phyloP scores from a whole-genome alignment of 306 rosid genomes.

The Urtica urens region DNA sequence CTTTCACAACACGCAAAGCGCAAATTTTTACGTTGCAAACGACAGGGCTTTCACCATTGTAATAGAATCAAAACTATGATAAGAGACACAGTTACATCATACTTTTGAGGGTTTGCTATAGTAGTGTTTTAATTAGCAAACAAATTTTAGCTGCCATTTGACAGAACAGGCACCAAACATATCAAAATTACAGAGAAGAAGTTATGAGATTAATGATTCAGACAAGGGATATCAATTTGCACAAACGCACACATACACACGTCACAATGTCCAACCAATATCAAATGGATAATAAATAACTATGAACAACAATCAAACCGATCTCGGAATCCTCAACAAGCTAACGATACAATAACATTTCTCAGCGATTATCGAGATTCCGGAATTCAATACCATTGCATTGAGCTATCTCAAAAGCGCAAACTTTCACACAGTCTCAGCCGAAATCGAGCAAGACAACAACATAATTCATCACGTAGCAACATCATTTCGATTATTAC shows the following conservation, averaged over 20 bases:
- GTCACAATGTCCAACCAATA: background rate
- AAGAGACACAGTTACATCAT: too few species aligned
- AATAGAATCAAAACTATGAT: too few species aligned
- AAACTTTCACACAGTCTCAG: conserved; percentile 16
- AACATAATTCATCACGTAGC: conserved; percentile 8
- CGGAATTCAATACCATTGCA: conserved; percentile 23
- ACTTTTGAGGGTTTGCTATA: too few species aligned
- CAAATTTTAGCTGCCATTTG: too few species aligned
- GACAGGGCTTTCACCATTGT: too few species aligned
- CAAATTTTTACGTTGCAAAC: too few species aligned
- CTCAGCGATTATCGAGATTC: conserved; percentile 22
- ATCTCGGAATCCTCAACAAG: conserved; percentile 29
- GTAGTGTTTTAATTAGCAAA: too few species aligned
- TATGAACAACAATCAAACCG: conserved; percentile 4
- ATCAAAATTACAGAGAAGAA: background rate
- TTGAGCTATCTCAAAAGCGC: conserved; percentile 12
- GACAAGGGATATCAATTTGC: background rate
- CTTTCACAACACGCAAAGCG: too few species aligned
- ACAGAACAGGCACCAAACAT: background rate
- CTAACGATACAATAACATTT: conserved; percentile 10
- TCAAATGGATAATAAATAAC: background rate
- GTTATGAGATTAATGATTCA: too few species aligned
- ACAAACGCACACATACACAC: too few species aligned
- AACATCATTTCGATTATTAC: conserved; percentile 11
- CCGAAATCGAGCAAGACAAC: conserved; percentile 14